Evolutionary conservation across 139 green algal species (phyloP).

Genomic region (Chlamydomonas sp.): DNA sequence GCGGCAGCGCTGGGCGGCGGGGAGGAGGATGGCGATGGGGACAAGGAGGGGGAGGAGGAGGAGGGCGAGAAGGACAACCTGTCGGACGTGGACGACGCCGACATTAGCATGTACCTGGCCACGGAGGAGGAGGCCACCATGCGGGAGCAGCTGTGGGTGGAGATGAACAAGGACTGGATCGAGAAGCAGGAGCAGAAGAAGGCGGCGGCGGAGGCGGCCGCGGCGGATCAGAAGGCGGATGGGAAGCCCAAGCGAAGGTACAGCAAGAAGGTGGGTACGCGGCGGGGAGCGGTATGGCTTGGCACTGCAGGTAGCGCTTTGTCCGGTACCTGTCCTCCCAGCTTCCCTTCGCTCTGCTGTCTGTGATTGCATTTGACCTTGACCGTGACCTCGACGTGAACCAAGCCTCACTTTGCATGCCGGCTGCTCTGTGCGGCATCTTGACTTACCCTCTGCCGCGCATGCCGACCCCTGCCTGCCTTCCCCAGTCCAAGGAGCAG

Average conservation of each 20-base stretch:
- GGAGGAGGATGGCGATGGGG: neutral
- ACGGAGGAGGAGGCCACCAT: slow-evolving; percentile 67
- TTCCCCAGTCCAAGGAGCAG: slow-evolving; percentile 7
- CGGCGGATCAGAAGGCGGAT: no score
- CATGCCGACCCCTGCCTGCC: neutral
- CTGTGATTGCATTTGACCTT: no score
- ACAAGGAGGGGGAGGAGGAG: slow-evolving; percentile 4
- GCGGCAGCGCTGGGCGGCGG: neutral
- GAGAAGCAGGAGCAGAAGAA: slow-evolving; percentile 54
- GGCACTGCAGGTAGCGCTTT: no score
- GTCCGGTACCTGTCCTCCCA: no score
- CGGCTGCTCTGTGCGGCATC: no score
- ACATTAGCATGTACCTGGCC: slow-evolving; percentile 69
- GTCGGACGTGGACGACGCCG: slow-evolving; percentile 61
- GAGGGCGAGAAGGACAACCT: slow-evolving; percentile 47
- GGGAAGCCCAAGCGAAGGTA: slow-evolving; percentile 4
- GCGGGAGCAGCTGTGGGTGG: slow-evolving; percentile 69
- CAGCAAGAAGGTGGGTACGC: neutral
- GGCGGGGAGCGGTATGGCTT: neutral
- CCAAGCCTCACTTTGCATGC: no score
- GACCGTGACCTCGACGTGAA: no score
- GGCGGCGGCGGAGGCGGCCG: slow-evolving; percentile 2
- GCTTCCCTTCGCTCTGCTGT: no score
- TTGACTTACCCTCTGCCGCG: no score
- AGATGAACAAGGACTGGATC: slow-evolving; percentile 74